Conservation (phyloP, 2,329 filamentous ascomycete genomes). For the Neonectria faginata region DNA sequence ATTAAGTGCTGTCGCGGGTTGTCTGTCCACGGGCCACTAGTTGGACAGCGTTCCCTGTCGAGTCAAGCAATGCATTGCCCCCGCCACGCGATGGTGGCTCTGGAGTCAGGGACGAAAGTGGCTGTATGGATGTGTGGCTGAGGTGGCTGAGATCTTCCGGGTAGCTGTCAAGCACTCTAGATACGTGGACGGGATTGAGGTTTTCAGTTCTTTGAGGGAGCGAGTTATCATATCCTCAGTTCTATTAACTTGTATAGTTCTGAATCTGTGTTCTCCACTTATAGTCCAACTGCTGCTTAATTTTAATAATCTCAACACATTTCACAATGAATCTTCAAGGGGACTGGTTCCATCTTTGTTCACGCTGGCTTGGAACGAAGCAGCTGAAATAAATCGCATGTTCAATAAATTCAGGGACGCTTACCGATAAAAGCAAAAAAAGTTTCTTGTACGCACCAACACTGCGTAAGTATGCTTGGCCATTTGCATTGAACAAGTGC, state of each 20-base stretch:
- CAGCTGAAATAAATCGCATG: too few species aligned
- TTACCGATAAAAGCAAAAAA: too few species aligned
- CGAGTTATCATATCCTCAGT: neutral
- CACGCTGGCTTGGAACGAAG: too few species aligned
- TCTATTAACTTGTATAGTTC: neutral
- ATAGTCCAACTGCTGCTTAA: neutral
- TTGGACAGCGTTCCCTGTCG: constrained; percentile 23
- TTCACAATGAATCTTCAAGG: too few species aligned
- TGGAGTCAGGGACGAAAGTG: neutral
- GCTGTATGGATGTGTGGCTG: neutral
- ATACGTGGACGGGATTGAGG: neutral
- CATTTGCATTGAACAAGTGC: neutral
- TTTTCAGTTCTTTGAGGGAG: neutral
- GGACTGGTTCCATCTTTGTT: too few species aligned
- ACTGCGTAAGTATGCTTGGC: neutral
- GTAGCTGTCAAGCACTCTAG: neutral
- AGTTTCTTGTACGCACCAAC: too few species aligned
- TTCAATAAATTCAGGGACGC: too few species aligned
- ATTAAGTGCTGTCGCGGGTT: neutral
- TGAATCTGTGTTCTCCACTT: neutral
- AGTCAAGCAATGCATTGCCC: constrained; percentile 3
- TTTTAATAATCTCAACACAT: neutral
- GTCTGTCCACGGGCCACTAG: constrained; percentile 6
- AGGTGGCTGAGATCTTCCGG: neutral
- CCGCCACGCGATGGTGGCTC: neutral